These are phyloP conservation scores for Fusarium mundagurra DNA, from an alignment of 2,329 filamentous ascomycete species.

Conservation along the genomic window DNA sequence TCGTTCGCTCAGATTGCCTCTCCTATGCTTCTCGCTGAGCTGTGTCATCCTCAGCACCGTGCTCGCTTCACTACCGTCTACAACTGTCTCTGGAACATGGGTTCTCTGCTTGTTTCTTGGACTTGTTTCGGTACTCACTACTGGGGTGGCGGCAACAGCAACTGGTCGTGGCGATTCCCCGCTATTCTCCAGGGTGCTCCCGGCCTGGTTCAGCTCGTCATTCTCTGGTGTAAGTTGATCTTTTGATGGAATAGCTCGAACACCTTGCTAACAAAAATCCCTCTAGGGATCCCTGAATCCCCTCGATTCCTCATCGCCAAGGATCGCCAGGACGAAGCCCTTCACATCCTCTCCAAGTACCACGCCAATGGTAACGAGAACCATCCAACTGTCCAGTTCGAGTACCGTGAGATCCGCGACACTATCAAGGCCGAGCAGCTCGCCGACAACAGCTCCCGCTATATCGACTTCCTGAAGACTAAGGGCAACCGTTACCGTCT, in stretches of 20 bases:
- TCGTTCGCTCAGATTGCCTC: slow-evolving; percentile 71
- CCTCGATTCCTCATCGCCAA: slow-evolving; percentile 73
- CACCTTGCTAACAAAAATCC: background rate
- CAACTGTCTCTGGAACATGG: slow-evolving; percentile 74
- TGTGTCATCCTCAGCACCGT: slow-evolving; percentile 75
- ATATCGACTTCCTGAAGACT: slow-evolving; percentile 70
- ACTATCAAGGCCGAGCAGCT: slow-evolving; percentile 68
- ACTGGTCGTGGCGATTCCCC: slow-evolving; percentile 76
- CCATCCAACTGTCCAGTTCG: slow-evolving; percentile 71
- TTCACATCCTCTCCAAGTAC: slow-evolving; percentile 68
- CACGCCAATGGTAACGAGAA: slow-evolving; percentile 69
- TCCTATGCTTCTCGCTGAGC: slow-evolving; percentile 71
- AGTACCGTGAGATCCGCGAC: slow-evolving; percentile 73
- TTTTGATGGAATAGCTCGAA: rapidly evolving
- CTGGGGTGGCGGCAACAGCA: slow-evolving; percentile 53
- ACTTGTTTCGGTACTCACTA: slow-evolving; percentile 70
- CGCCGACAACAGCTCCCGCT: slow-evolving; percentile 59
- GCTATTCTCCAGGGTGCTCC: slow-evolving; percentile 70
- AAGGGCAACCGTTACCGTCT: slow-evolving; percentile 73
- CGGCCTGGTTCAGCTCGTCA: slow-evolving; percentile 67
- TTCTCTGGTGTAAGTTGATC: slow-evolving; percentile 63
- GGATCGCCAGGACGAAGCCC: slow-evolving; percentile 71
- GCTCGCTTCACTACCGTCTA: slow-evolving; percentile 73
- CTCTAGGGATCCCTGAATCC: slow-evolving; percentile 65
- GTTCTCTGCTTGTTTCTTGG: slow-evolving; percentile 67